Conservation (phyloP, 768 basidiomycete species). For the Serendipita vermifera region DNA sequence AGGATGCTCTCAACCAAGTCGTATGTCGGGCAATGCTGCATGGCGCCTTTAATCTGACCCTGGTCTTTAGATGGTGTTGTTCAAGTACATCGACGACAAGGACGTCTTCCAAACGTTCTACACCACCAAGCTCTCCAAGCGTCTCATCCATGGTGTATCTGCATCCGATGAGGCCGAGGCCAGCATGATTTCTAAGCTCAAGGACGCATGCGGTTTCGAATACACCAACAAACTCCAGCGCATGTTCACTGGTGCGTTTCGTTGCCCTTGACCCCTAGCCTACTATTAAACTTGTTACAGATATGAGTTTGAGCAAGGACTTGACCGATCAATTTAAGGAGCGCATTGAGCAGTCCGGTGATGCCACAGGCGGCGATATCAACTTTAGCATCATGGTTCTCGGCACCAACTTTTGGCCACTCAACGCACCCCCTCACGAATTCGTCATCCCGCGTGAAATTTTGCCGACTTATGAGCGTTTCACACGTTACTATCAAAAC, state of each 20-base stretch:
- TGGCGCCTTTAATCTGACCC: background rate
- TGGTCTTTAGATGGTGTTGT: constrained; percentile 69
- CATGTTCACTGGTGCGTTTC: constrained; percentile 77
- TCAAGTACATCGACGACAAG: constrained; percentile 98
- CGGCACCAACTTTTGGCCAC: constrained; percentile 92
- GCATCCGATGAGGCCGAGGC: constrained; percentile 94
- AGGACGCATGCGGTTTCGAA: constrained; percentile 93
- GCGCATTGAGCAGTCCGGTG: constrained; percentile 73
- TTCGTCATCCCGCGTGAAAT: constrained; percentile 86
- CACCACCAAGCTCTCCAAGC: constrained; percentile 83
- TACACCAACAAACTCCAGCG: constrained; percentile 92
- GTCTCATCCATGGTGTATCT: constrained; percentile 80
- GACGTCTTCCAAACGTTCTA: constrained; percentile 99
- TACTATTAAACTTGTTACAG: constrained; percentile 29
- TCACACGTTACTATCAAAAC: constrained; percentile 83
- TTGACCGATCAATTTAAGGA: constrained; percentile 91
- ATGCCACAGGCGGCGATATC: constrained; percentile 61
- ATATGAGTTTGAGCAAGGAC: constrained; percentile 92
- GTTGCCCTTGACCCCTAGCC: background rate
- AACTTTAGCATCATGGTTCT: constrained; percentile 89
- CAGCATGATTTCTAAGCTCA: constrained; percentile 95
- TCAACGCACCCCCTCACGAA: constrained; percentile 69
- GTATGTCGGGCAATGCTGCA: constrained; percentile 28
- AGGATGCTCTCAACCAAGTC: constrained; percentile 79
- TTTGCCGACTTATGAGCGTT: constrained; percentile 74